Base-by-base conservation (phyloP, 352 stramenopile species). In the Pythium oligandrum region DNA sequence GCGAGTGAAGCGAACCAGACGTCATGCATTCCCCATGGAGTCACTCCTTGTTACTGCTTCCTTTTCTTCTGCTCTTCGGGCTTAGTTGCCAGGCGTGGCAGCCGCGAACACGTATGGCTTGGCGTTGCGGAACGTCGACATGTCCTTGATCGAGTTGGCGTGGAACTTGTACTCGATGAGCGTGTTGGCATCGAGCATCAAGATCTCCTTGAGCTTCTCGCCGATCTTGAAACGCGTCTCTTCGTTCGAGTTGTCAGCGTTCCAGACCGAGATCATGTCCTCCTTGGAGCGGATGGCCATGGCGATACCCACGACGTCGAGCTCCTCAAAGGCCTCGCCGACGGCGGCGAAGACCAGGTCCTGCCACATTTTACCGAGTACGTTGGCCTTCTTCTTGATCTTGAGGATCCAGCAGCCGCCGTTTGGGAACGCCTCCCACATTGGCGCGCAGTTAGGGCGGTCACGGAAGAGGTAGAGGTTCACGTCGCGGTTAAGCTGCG, bases 101-200 rank as follows among this genome's bases (percentile, higher is more conserved):
- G 79, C 79, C 36, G 86, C 83, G 52, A 97, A 96, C 44, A 96
- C 88, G 68, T 96, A 97, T 33, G 83, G 74, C 75, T 97, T 95
- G 55, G 88, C 88, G 64, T 96, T 96, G 57, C 90, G 83, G 75
- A 97, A 97, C 11, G 90, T 97, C 53, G 84, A 96, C 80, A 95
- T 95, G 73, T 97, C 90, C 51, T 88, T 76, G 65, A 97, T 93
- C 65, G 82, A 94, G 68, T 95, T 90, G 36, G 88, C 73, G 73
- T 97, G 88, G 66, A 96, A 92, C 73, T 97, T 97, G 81, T 97
- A 97, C 73, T 97, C 90, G 53, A 97, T 95, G 54, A 97, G 76
- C 57, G 90, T 97, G 66, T 95, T 96, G 40, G 89, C 88, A 69
- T 97, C 90, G 40, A 97, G 75, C 78, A 96, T 95, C 46, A 97